Conservation (phyloP, 2,329 filamentous ascomycete genomes). For the Cercospora citrullina region DNA sequence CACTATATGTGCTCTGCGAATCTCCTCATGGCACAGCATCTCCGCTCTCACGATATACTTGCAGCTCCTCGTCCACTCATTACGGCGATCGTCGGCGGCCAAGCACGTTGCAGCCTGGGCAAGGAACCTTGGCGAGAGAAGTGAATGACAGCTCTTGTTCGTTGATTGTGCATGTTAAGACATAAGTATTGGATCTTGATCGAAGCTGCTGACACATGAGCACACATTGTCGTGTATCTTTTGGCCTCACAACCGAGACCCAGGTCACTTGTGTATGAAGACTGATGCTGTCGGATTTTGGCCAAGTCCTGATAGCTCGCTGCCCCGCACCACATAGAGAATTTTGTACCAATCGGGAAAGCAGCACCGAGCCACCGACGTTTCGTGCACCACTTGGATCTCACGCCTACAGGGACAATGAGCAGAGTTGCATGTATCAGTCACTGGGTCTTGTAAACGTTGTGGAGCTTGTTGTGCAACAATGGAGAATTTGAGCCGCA, state of each 20-base stretch:
- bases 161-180: background rate
- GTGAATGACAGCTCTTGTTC: background rate
- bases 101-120: background rate
- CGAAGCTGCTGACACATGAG: background rate
- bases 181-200: background rate
- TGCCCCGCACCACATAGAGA: background rate
- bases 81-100: background rate
- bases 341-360: slow-evolving; percentile 7
- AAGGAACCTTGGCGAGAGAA: background rate
- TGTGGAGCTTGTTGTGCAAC: too few species aligned
- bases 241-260: background rate
- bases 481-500: background rate
- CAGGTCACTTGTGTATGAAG: background rate
- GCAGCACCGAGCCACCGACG: slow-evolving; percentile 6
- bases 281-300: background rate
- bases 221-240: background rate
- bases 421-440: background rate
- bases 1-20: background rate
- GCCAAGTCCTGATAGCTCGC: slow-evolving; percentile 4
- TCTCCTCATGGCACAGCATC: background rate
- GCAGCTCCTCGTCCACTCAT: background rate
- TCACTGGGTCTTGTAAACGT: too few species aligned
- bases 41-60: background rate
- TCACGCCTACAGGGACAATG: background rate
- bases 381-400: background rate